Percentiles rank a stretch among this genome's conserved stretches.
These are phyloP conservation scores for Areca catechu DNA, from an alignment of 176 grass and related monocot species.

Conservation along the genomic window DNA sequence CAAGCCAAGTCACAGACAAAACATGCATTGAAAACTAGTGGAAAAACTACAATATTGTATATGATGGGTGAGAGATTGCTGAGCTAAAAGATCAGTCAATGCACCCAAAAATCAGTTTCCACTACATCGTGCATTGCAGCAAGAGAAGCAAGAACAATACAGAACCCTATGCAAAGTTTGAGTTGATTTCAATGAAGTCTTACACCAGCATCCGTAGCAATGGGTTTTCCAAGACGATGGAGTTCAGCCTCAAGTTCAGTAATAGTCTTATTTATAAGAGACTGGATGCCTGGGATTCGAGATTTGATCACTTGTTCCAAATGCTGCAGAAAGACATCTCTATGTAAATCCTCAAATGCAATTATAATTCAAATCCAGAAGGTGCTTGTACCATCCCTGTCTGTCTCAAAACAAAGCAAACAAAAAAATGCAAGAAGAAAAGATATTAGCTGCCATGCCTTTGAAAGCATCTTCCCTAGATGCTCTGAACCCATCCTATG, in stretches of 20 bases:
- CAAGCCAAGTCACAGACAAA: too few species aligned
- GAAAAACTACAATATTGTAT: too few species aligned
- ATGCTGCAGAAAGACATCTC: constrained; percentile 3
- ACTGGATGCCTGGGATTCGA: constrained; percentile 17
- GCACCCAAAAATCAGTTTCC: too few species aligned
- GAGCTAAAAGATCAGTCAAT: too few species aligned
- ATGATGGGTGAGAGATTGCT: too few species aligned
- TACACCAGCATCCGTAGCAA: constrained; percentile 22
- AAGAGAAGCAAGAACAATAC: too few species aligned
- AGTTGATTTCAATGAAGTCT: neutral
- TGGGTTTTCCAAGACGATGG: constrained; percentile 12
- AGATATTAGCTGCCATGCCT: neutral
- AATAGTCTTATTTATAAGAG: constrained; percentile 18
- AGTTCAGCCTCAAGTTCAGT: constrained; percentile 16
- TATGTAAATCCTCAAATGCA: neutral
- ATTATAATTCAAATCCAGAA: neutral
- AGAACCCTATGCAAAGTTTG: too few species aligned
- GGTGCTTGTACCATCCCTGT: too few species aligned
- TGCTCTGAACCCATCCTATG: constrained; percentile 22
- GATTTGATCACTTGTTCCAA: constrained; percentile 22
- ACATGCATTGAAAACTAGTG: too few species aligned
- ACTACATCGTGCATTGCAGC: too few species aligned
- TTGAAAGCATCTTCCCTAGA: constrained; percentile 18
- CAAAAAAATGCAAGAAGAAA: neutral
- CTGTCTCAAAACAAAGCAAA: neutral